phyloP scores from a whole-genome alignment of 2,329 filamentous ascomycete genomes.

The Fusarium virguliforme region DNA sequence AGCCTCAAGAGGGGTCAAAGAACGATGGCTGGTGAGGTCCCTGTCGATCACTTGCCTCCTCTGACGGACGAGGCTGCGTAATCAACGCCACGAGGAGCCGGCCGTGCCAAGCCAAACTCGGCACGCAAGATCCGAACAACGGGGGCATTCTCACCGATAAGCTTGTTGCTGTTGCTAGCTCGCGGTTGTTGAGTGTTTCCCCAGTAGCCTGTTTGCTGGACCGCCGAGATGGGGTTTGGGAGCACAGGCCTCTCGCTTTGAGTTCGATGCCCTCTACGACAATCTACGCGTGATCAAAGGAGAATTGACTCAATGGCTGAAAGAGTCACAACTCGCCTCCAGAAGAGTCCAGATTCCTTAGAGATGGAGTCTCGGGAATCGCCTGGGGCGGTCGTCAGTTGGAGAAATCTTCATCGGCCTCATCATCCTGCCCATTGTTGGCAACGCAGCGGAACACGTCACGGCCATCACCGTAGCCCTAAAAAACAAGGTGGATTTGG shows the following conservation, averaged over 20 bases:
- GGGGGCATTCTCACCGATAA: constrained; percentile 36
- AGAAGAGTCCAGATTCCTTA: constrained; percentile 29
- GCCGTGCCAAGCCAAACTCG: constrained; percentile 35
- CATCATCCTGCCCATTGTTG: constrained; percentile 81
- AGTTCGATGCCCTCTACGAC: background rate
- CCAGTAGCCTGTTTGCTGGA: constrained; percentile 44
- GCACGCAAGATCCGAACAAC: constrained; percentile 33
- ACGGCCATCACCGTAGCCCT: constrained; percentile 79
- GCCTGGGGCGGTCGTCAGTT: constrained; percentile 61
- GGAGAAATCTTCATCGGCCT: constrained; percentile 80
- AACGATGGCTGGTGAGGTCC: constrained; percentile 10
- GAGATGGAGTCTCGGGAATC: constrained; percentile 14
- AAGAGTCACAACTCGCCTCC: constrained; percentile 24
- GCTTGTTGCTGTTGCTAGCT: constrained; percentile 31
- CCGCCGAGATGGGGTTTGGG: constrained; percentile 4
- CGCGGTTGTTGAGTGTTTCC: constrained; percentile 13
- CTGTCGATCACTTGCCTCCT: constrained; percentile 20
- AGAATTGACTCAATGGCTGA: background rate
- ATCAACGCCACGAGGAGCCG: constrained; percentile 8
- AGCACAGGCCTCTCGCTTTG: background rate
- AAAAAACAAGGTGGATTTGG: constrained; percentile 84
- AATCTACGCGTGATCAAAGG: background rate
- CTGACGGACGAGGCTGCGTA: background rate
- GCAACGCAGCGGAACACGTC: constrained; percentile 81
- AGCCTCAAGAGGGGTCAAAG: background rate